These are phyloP conservation scores for Thalassiosira pacifica DNA, from an alignment of 352 stramenopile genomes.

Conservation along the genomic window DNA sequence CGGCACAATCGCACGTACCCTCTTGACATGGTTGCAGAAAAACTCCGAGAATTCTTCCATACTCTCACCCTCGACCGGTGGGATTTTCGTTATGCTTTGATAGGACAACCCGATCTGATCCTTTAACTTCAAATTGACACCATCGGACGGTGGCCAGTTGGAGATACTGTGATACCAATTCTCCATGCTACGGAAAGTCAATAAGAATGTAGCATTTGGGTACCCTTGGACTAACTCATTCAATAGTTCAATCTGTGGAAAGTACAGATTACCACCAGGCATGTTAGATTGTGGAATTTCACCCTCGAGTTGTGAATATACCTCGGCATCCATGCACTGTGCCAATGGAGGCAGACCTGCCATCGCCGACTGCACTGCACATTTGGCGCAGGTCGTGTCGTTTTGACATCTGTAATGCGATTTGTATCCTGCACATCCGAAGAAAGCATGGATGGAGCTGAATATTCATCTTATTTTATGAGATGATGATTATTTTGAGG, in stretches of 20 bases:
- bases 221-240: slow-evolving; percentile 38
- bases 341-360: background rate
- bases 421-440: slow-evolving; percentile 39
- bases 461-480: too few relatives aligned
- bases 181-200: slow-evolving; percentile 51
- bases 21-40: slow-evolving; percentile 54
- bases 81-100: slow-evolving; percentile 32
- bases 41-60: slow-evolving; percentile 44
- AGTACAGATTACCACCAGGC: slow-evolving; percentile 1
- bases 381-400: slow-evolving; percentile 20
- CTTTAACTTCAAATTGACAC: too few relatives aligned
- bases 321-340: slow-evolving; percentile 26
- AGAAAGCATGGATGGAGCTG: slow-evolving; percentile 35
- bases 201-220: slow-evolving; percentile 56
- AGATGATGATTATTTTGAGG: too few relatives aligned
- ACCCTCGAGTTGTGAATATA: slow-evolving; percentile 30
- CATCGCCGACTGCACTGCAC: slow-evolving; percentile 3
- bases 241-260: slow-evolving; percentile 58
- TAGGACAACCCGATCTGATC: too few relatives aligned
- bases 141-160: slow-evolving; percentile 37
- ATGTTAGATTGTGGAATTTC: too few relatives aligned
- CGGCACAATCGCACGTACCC: slow-evolving; percentile 38
- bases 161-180: slow-evolving; percentile 43
- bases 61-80: slow-evolving; percentile 29
- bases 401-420: slow-evolving; percentile 39